These are phyloP conservation scores for Plasmodium reichenowi DNA, from an alignment of 169 alveolate genomes.

Conservation along the genomic window DNA sequence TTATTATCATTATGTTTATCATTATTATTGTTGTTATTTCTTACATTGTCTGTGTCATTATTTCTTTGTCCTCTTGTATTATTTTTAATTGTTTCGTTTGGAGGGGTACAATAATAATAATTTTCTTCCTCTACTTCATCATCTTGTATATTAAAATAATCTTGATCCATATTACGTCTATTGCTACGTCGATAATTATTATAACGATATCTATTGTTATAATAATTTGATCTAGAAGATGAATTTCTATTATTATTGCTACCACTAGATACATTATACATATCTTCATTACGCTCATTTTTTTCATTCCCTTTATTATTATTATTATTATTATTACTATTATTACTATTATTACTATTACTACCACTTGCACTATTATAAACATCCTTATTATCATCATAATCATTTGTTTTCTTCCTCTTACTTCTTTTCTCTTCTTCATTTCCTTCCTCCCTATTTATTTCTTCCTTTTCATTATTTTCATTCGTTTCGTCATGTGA, in stretches of 20 bases:
- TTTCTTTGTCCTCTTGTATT: not conserved
- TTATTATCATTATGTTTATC: not conserved
- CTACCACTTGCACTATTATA: not conserved
- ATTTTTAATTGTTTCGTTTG: not conserved
- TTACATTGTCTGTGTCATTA: not conserved
- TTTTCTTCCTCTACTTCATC: no score
- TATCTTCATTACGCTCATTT: not conserved
- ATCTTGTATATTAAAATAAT: no score
- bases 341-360: not conserved
- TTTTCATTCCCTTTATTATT: not conserved
- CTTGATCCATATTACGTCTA: no score
- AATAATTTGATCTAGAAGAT: not conserved
- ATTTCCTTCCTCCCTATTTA: not conserved
- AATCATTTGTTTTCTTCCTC: not conserved
- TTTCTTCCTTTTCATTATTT: not conserved
- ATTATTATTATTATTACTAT: not conserved
- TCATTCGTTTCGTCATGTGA: conserved; percentile 4
- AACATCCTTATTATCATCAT: not conserved
- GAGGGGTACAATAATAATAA: no score
- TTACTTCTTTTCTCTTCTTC: not conserved
- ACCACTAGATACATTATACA: not conserved
- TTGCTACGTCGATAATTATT: no score
- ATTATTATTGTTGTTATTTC: not conserved
- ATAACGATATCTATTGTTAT: not conserved
- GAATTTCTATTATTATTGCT: no score